phyloP scores from a whole-genome alignment of 257 asterid species.

The Capsicum pubescens region DNA sequence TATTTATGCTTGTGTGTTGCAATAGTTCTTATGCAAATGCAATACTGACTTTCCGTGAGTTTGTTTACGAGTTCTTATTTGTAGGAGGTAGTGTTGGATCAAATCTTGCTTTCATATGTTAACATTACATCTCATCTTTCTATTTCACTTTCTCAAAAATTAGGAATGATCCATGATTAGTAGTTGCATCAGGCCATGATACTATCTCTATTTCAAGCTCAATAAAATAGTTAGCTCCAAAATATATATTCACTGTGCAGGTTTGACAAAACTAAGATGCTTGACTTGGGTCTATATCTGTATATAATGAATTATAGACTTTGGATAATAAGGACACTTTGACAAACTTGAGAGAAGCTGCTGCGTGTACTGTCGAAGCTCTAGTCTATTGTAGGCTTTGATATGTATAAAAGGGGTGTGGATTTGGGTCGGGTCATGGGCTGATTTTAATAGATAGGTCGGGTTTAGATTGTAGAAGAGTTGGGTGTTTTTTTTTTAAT shows the following conservation, averaged over 20 bases:
- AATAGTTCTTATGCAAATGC: neutral
- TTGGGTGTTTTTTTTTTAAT: no score
- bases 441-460: no score
- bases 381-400: no score
- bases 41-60: neutral
- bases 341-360: no score
- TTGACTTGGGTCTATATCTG: no score
- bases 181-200: slow-evolving; percentile 90
- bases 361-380: no score
- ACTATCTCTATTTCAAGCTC: slow-evolving; percentile 73
- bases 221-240: slow-evolving; percentile 68
- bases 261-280: slow-evolving; percentile 45
- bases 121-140: slow-evolving; percentile 21
- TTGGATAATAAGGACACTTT: no score
- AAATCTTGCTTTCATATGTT: neutral
- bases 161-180: slow-evolving; percentile 83
- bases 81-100: neutral
- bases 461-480: no score
- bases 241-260: slow-evolving; percentile 77
- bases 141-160: slow-evolving; percentile 29
- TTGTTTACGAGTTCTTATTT: neutral
- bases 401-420: no score
- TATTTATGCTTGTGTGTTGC: slow-evolving; percentile 16
- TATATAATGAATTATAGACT: no score
- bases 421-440: no score